Evolutionary conservation across 225 moss, liverwort and hornwort species (phyloP), one percentile per base, ranked within the genome.

Genomic region (Pleurozium schreberi): DNA sequence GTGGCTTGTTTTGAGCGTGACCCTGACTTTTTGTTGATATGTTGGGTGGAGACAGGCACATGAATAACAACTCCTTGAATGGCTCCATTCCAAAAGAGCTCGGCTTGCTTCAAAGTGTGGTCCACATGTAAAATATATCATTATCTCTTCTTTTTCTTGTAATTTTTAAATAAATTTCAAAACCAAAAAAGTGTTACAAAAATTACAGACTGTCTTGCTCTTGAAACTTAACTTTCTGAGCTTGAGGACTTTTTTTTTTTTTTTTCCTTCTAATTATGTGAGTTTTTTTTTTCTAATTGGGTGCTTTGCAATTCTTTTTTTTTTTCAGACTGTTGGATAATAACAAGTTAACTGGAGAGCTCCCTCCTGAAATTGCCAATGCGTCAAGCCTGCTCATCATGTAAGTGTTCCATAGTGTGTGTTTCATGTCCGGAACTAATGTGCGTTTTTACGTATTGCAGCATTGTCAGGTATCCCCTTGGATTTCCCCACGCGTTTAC

Each of bases 61-160:
- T 98, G 97, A 97, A 98, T 82, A 97, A 98, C 92, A 98, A 98
- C 62, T 92, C 96, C 60, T 74, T 98, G 55, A 93, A 55, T 45
- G 98, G 98, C 77, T 90, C 88, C 89, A 71, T 98, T 76, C 96
- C 96, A 12, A 90, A 64, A 43, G 95, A 94, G 83, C 90, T 96
- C 1, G 96, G 95, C 38, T 17, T 8, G 4, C 93, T 96, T 18
- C 90, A 10, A 52, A 85, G 84, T 11, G 64, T 97, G 38, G 92
- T 93, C 34, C 92, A 97, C 91, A 84, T 98, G 94, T 98, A 90
- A 84, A 80, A 28, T 47, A 50, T 18, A 10, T 42, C 30, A n/a
- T n/a, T 6, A 7, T 20, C 34, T 66, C 81, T 31, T 11, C 43
- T 49, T 27, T 18, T 55, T 9, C 23, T 57, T 57, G n/a, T 14